Base-by-base conservation (phyloP, 768 basidiomycete species). In the Cantharellus anzutake region DNA sequence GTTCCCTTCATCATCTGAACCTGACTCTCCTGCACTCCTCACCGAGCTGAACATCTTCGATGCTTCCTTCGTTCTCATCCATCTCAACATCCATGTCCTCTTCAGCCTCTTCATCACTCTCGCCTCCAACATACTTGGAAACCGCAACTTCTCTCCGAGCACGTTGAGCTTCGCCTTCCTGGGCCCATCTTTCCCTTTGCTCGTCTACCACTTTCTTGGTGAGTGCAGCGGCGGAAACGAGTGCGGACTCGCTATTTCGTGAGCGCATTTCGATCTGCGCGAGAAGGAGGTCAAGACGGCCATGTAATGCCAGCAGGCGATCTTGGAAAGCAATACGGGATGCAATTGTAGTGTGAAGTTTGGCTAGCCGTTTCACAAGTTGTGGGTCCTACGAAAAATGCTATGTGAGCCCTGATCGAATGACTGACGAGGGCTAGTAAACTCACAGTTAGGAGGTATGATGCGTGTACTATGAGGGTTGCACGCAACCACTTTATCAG, bases 261-360 rank as follows among this genome's bases (percentile, higher is more conserved):
- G 73, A n/a, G 85, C 93, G 80, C 72, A 92, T 78, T 68, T 93
- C 87, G 59, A 97, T 86, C 68, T 98, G 96, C 0, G 90, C 85
- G 56, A 97, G 76, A 34, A 96, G 88, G 75, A 92, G 86, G 67
- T 97, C 94, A 38, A 98, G 75, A 60, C 90, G 81, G 37, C 96
- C 96, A 61, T 82, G 86, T 48, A 99, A 75, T 2, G 86, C 81
- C 5, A 93, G 74, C 20, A 99, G 75, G 60, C 82, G 86, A 63
- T 90, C 84, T 63, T 96, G 87, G 52, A 97, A 72, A 35, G 82
- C 76, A 41, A 96, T 72, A 29, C 96, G 81, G 40, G 83, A 76
- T 2, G 84, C 80, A 44, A 99, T 74, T 3, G 84, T 83, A 20
- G 84, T 73, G 71, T 94, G 89, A 29, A 99, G 76, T 3, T 81